Conservation (phyloP, 257 asterid genomes). For the Solanum bulbocastanum region DNA sequence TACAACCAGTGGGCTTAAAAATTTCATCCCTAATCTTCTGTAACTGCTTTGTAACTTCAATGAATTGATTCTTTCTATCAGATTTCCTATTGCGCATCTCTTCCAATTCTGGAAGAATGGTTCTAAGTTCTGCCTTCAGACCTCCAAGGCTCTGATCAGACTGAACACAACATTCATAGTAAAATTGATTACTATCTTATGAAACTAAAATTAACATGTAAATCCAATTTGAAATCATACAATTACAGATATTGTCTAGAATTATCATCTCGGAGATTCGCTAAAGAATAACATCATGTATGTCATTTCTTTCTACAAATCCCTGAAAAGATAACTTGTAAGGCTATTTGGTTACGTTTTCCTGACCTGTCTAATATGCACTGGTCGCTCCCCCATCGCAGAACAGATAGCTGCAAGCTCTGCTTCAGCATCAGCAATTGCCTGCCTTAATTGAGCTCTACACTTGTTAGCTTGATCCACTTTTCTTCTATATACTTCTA, state of each 20-base stretch:
- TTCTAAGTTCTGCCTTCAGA: constrained; percentile 71
- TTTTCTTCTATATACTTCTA: constrained; percentile 88
- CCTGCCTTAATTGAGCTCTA: constrained; percentile 90
- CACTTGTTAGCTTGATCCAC: constrained; percentile 89
- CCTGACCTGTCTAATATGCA: constrained; percentile 53
- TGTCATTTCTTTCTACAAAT: neutral
- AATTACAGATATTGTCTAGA: neutral
- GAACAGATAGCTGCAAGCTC: constrained; percentile 90
- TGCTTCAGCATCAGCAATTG: constrained; percentile 98
- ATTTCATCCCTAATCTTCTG: constrained; percentile 61
- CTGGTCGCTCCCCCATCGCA: constrained; percentile 92
- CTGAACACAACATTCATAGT: constrained; percentile 22
- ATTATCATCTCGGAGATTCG: neutral
- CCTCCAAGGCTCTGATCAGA: constrained; percentile 65
- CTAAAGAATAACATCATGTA: neutral
- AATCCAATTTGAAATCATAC: neutral
- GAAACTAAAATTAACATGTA: neutral
- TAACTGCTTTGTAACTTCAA: constrained; percentile 56
- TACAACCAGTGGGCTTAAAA: constrained; percentile 22
- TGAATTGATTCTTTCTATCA: constrained; percentile 69
- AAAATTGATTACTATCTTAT: neutral
- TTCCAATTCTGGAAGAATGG: constrained; percentile 76
- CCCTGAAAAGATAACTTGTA: neutral
- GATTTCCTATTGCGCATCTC: constrained; percentile 80
- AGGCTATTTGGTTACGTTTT: neutral